Evolutionary conservation across 345 rosid genomes (phyloP).

Genomic region (Turnera subulata): DNA sequence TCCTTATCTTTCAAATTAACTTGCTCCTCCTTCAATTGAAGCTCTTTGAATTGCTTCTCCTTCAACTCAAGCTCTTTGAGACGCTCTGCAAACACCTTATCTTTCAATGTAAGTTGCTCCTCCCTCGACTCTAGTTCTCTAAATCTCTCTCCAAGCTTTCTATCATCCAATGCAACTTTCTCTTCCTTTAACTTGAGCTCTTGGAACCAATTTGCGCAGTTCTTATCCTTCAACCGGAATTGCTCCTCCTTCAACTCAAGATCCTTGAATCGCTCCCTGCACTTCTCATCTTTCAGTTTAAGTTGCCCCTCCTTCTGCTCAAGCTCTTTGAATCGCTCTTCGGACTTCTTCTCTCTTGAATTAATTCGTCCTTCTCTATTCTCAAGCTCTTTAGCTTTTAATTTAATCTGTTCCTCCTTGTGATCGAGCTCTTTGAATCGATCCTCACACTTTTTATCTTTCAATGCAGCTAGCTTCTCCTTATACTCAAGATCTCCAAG

Average conservation of each 20-base stretch:
- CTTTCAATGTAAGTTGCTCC: neutral
- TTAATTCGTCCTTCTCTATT: no score
- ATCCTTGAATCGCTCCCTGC: neutral
- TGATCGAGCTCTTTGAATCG: no score
- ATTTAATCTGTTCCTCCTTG: no score
- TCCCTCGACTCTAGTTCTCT: neutral
- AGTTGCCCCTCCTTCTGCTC: no score
- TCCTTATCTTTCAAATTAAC: neutral
- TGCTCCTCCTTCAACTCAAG: slow-evolving; percentile 11
- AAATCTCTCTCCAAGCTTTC: slow-evolving; percentile 2
- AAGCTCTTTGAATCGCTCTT: neutral
- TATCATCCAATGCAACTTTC: no score
- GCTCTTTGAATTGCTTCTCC: neutral
- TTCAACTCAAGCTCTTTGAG: neutral
- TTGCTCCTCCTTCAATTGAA: slow-evolving; percentile 2
- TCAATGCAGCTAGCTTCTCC: no score
- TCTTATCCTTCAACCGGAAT: slow-evolving; percentile 9
- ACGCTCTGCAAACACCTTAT: neutral
- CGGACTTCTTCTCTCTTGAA: neutral
- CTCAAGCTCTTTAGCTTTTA: no score
- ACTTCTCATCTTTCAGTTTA: neutral
- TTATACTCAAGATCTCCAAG: neutral
- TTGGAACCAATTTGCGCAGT: neutral
- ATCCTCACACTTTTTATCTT: no score
- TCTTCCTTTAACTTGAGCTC: neutral